Conservation (phyloP, 1,284 basidiomycete species). For the Thecaphora thlaspeos region DNA sequence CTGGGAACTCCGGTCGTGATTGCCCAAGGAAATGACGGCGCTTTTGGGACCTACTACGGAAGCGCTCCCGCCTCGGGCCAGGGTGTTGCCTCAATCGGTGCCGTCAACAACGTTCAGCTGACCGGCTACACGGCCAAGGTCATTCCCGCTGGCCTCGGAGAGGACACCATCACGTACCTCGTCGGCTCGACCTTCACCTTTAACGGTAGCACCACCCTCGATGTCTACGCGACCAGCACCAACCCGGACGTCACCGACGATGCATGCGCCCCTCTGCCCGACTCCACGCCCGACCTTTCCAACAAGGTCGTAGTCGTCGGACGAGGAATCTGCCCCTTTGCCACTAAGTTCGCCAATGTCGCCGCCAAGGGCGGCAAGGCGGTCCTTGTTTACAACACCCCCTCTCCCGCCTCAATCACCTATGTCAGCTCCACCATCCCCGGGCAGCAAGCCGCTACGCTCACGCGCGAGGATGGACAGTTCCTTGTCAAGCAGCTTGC, state of each 20-base stretch:
- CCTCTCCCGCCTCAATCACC: slow-evolving; percentile 46
- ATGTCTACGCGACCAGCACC: slow-evolving; percentile 34
- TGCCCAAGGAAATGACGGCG: slow-evolving; percentile 59
- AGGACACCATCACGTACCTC: slow-evolving; percentile 27
- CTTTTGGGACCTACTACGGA: slow-evolving; percentile 59
- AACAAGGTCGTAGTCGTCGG: slow-evolving; percentile 41
- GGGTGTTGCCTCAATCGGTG: slow-evolving; percentile 50
- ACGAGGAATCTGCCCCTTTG: slow-evolving; percentile 47
- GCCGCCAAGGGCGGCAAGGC: slow-evolving; percentile 57
- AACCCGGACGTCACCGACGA: slow-evolving; percentile 35
- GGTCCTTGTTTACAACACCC: slow-evolving; percentile 36
- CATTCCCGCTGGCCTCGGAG: slow-evolving; percentile 16
- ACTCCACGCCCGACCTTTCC: slow-evolving; percentile 37
- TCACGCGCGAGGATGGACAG: slow-evolving; percentile 36
- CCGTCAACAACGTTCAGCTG: slow-evolving; percentile 53
- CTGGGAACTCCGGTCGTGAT: slow-evolving; percentile 41
- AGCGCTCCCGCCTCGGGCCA: slow-evolving; percentile 58
- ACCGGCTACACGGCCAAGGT: slow-evolving; percentile 34
- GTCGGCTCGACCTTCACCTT: slow-evolving; percentile 35
- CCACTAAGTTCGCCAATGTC: slow-evolving; percentile 45
- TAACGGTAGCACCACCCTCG: slow-evolving; percentile 18
- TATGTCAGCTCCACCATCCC: slow-evolving; percentile 25
- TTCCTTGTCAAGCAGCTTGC: slow-evolving; percentile 60
- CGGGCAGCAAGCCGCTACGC: slow-evolving; percentile 33
- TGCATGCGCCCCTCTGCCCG: slow-evolving; percentile 33